Conservation (phyloP, 2,329 filamentous ascomycete genomes). For the Trichoderma aggressivum region DNA sequence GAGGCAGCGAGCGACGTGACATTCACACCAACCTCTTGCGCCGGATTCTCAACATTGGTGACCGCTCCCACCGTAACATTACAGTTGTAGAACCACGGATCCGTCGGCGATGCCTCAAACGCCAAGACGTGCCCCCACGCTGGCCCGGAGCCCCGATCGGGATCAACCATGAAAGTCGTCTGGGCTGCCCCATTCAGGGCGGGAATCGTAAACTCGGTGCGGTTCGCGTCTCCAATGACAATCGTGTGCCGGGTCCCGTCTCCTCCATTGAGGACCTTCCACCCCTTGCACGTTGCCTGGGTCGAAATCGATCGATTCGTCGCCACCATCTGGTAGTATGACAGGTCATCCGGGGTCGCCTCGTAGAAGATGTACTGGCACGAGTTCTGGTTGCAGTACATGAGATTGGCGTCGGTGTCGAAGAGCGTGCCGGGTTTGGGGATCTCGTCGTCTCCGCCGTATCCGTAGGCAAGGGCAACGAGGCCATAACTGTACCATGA, state of each 20-base stretch:
- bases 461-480: conserved; percentile 32
- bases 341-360: conserved; percentile 18
- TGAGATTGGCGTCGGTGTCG: conserved; percentile 29
- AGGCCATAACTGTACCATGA: conserved; percentile 35
- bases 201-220: conserved; percentile 25
- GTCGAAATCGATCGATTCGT: conserved; percentile 34
- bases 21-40: conserved; percentile 34
- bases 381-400: conserved; percentile 32
- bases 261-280: conserved; percentile 32
- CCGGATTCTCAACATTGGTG: conserved; percentile 33
- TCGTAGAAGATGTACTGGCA: conserved; percentile 41
- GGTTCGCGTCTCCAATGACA: conserved; percentile 27
- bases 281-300: conserved; percentile 30
- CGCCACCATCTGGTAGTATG: conserved; percentile 26
- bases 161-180: conserved; percentile 38
- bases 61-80: conserved; percentile 36
- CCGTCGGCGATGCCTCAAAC: conserved; percentile 36
- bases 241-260: conserved; percentile 29
- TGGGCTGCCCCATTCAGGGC: conserved; percentile 32
- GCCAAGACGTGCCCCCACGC: conserved; percentile 33
- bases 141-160: conserved; percentile 23
- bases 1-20: conserved; percentile 35
- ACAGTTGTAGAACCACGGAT: conserved; percentile 43
- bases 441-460: conserved; percentile 20
- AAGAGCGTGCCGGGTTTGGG: conserved; percentile 33